Percentiles rank a stretch among this genome's conserved stretches.
Evolutionary conservation across 148 eudicot species (phyloP).

Genomic region (Polygonum maritimum): DNA sequence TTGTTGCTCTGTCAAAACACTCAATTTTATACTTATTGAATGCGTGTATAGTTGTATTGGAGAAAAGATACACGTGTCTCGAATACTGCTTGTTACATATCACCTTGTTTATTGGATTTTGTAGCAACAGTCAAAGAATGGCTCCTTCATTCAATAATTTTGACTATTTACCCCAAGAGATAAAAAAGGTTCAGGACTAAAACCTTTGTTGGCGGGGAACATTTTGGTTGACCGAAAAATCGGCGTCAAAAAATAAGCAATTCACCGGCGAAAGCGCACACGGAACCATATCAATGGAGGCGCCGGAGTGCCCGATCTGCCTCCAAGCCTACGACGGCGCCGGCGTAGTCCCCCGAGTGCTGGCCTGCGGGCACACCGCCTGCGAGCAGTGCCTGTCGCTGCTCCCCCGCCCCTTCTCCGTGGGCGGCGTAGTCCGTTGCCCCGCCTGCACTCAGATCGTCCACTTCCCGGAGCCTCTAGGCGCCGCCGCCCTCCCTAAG

Average conservation of each 20-base stretch:
- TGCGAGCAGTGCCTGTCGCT: conserved; percentile 52
- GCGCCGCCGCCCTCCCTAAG: conserved; percentile 58
- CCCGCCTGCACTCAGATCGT: conserved; percentile 70
- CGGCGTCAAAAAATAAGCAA: not conserved
- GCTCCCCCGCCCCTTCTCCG: conserved; percentile 42
- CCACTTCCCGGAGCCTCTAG: conserved; percentile 33
- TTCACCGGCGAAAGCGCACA: not conserved
- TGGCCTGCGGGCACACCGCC: conserved; percentile 74
- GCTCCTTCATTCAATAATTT: too few relatives aligned
- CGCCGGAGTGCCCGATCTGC: conserved; percentile 87
- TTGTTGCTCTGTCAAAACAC: not conserved
- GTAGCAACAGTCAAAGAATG: too few relatives aligned
- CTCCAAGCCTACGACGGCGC: conserved; percentile 44
- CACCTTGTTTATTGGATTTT: too few relatives aligned
- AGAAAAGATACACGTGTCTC: not conserved
- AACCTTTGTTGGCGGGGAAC: not conserved
- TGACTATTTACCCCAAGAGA: too few relatives aligned
- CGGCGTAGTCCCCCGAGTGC: conserved; percentile 56
- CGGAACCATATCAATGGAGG: conserved; percentile 17
- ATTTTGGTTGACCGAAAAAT: not conserved
- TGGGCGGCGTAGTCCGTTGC: conserved; percentile 50
- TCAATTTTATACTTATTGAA: too few relatives aligned
- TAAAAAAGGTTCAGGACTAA: too few relatives aligned
- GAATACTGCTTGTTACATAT: too few relatives aligned
- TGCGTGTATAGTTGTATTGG: not conserved